phyloP scores from a whole-genome alignment of 768 basidiomycete species.

The Brasilioporus rufonigricans region DNA sequence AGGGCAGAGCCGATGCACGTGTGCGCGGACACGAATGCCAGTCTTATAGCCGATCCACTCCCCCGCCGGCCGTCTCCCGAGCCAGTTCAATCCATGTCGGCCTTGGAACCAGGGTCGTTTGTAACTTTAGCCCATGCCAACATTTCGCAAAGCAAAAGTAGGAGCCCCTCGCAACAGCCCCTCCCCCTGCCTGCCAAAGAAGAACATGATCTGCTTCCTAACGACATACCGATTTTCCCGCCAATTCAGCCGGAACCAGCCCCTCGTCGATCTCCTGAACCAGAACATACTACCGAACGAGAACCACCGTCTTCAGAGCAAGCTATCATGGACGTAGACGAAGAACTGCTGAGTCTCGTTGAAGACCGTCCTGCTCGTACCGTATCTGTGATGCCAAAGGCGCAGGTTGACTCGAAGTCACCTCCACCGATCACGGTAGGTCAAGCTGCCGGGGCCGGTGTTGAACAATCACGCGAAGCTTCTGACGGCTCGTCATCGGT shows the following conservation, averaged over 20 bases:
- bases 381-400: not conserved
- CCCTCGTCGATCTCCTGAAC: conserved; percentile 9
- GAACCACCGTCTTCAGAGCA: conserved; percentile 7
- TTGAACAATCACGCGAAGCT: not conserved
- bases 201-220: not conserved
- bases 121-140: not conserved
- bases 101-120: not conserved
- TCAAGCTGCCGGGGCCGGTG: not conserved
- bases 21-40: not conserved
- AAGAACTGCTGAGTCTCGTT: conserved; percentile 68
- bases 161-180: conserved; percentile 17
- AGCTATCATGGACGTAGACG: conserved; percentile 47
- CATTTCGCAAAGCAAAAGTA: conserved; percentile 2
- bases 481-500: conserved; percentile 1
- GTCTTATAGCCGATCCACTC: not conserved
- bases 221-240: not conserved
- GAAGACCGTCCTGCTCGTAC: conserved; percentile 42
- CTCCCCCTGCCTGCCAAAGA: conserved; percentile 1
- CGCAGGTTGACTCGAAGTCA: not conserved
- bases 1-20: not conserved
- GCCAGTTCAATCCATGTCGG: not conserved
- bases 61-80: conserved; percentile 3
- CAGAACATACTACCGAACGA: not conserved
- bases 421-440: not conserved
- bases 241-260: conserved; percentile 2